Conservation (phyloP, 139 green algal species). For the Chlorella sp. region DNA sequence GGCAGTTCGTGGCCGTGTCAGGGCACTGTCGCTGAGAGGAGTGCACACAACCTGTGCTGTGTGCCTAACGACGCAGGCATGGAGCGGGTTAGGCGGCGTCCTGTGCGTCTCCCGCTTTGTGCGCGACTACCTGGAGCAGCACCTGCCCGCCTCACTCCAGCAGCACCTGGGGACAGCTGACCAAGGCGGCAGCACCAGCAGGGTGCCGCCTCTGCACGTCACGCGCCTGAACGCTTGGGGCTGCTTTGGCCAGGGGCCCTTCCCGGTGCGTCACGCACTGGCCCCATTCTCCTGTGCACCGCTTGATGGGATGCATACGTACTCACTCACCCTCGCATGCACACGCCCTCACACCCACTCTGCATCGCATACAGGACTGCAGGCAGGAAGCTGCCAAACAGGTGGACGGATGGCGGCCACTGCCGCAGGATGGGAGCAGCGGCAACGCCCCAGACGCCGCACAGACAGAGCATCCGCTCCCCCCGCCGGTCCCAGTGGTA, state of each 20-base stretch:
- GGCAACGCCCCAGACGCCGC: not conserved
- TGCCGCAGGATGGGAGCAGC: too few species aligned
- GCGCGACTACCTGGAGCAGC: constrained; percentile 15
- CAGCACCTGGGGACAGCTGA: not conserved
- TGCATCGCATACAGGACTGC: not conserved
- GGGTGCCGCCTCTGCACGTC: not conserved
- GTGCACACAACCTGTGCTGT: too few species aligned
- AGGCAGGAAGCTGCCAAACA: not conserved
- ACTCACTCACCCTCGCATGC: too few species aligned
- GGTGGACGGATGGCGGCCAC: too few species aligned
- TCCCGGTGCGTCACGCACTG: constrained; percentile 1
- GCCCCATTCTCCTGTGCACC: too few species aligned
- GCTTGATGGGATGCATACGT: too few species aligned
- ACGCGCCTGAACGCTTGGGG: constrained; percentile 13
- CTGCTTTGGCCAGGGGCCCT: constrained; percentile 31
- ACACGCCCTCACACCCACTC: too few species aligned
- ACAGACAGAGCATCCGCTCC: not conserved
- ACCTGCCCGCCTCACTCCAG: too few species aligned
- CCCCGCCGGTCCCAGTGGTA: not conserved
- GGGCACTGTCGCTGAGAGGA: too few species aligned
- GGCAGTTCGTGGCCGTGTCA: too few species aligned
- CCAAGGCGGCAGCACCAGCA: not conserved
- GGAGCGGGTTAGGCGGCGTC: constrained; percentile 15
- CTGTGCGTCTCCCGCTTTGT: constrained; percentile 35
- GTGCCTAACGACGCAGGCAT: too few species aligned